Evolutionary conservation across 2,329 filamentous ascomycete genomes (phyloP).

Genomic region (Stagonosporopsis vannaccii): DNA sequence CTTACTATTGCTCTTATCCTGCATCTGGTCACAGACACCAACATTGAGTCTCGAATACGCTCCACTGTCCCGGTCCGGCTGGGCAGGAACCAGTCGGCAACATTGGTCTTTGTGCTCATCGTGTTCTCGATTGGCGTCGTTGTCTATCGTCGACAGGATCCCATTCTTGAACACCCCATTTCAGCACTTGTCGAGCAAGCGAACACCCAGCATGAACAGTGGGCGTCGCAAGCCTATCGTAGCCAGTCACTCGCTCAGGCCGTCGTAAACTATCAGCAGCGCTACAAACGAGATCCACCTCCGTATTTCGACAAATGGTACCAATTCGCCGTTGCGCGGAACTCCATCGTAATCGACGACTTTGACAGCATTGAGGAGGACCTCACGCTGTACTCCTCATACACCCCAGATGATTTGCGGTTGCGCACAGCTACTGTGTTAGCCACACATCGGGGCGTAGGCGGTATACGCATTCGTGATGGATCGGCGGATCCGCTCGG

Average conservation of each 20-base stretch:
- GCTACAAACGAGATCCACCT: constrained; percentile 63
- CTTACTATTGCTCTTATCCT: constrained; percentile 44
- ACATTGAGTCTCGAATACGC: constrained; percentile 38
- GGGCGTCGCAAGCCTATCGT: constrained; percentile 55
- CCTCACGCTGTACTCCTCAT: constrained; percentile 62
- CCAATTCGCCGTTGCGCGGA: constrained; percentile 60
- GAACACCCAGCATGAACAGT: constrained; percentile 57
- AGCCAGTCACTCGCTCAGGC: constrained; percentile 60
- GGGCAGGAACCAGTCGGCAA: constrained; percentile 40
- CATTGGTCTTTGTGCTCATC: constrained; percentile 52
- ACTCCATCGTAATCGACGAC: constrained; percentile 64
- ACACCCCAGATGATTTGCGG: constrained; percentile 60
- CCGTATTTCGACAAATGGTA: constrained; percentile 69
- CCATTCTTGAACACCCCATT: constrained; percentile 61
- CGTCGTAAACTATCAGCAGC: constrained; percentile 58
- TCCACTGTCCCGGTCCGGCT: constrained; percentile 41
- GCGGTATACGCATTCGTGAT: constrained; percentile 63
- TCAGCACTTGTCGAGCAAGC: constrained; percentile 62
- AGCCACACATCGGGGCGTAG: constrained; percentile 62
- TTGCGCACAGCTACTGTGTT: constrained; percentile 61
- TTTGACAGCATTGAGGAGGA: constrained; percentile 67
- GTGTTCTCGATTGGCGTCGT: constrained; percentile 41
- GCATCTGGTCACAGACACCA: constrained; percentile 39
- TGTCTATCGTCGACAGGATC: constrained; percentile 51
- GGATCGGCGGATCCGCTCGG: constrained; percentile 54